phyloP scores from a whole-genome alignment of 1,139 yeast species.

The Hanseniaspora sp. region DNA sequence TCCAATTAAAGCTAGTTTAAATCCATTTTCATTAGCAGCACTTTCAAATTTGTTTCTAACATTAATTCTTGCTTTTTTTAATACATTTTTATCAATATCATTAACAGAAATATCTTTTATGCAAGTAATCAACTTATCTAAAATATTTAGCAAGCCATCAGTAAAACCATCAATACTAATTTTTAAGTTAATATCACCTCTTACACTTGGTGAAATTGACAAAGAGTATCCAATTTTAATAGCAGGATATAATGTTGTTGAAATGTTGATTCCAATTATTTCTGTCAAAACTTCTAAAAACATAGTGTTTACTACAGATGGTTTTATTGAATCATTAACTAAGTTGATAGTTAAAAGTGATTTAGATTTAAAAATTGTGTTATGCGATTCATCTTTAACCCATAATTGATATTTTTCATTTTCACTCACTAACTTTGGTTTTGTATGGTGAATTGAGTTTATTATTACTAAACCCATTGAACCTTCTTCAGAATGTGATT shows the following conservation, averaged over 20 bases:
- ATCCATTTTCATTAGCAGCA: slow-evolving; percentile 34
- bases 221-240: slow-evolving; percentile 44
- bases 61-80: slow-evolving; percentile 37
- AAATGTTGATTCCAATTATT: slow-evolving; percentile 34
- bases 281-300: slow-evolving; percentile 43
- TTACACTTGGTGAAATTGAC: slow-evolving; percentile 42
- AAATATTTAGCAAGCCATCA: slow-evolving; percentile 29
- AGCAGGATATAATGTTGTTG: slow-evolving; percentile 39
- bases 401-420: slow-evolving; percentile 39
- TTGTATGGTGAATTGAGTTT: slow-evolving; percentile 8
- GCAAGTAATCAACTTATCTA: slow-evolving; percentile 7
- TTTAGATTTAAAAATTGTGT: slow-evolving; percentile 25
- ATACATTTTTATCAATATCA: slow-evolving; percentile 27
- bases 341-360: slow-evolving; percentile 39
- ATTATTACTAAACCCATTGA: slow-evolving; percentile 10
- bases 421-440: slow-evolving; percentile 28
- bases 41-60: slow-evolving; percentile 37
- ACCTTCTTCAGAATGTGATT: slow-evolving; percentile 12
- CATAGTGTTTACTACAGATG: slow-evolving; percentile 33
- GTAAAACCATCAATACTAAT: slow-evolving; percentile 42
- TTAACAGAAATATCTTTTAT: neutral
- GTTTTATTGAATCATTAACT: slow-evolving; percentile 24
- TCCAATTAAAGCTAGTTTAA: slow-evolving; percentile 38
- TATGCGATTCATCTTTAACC: slow-evolving; percentile 34
- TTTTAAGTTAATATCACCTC: slow-evolving; percentile 41